Evolutionary conservation across 2,329 filamentous ascomycete genomes (phyloP), one percentile per base, ranked within the genome.

Genomic region (Eutypella sp.): DNA sequence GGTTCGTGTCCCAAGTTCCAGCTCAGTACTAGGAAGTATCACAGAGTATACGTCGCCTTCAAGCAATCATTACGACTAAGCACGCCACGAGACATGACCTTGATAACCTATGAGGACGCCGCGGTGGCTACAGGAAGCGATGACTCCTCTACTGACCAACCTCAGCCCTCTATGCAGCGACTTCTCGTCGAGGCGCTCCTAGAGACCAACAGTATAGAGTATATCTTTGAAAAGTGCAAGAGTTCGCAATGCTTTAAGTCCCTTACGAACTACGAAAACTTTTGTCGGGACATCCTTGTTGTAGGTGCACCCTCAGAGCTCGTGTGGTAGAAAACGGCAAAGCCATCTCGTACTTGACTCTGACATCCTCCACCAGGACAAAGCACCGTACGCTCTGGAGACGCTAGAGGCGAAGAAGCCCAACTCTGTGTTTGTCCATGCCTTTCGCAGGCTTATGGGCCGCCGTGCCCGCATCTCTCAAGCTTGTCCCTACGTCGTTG

Each of bases 131-230:
- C 33, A 8, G 33, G 33, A 24, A 33, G 16, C 31, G 24, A 23
- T 8, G 18, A 16, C 18, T 13, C 44, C 19, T 24, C 24, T 40
- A 13, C 23, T 6, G 15, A 38, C 19, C 41, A n/a, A 34, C 46
- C 37, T 20, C 44, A 42, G 10, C 23, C 58, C n/a, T 53, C 52
- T 23, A 19, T 63, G 25, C 54, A 55, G 24, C 50, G 51, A 10
- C 47, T 87, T 11, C 83, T 84, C 0, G 82, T 78, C 57, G 85
- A 88, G 63, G n/a, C n/a, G n/a, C n/a, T n/a, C n/a, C n/a, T 75
- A 7, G 67, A 68, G 6, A 65, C 71, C 45, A 69, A 88, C 29
- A 69, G 75, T 16, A 65, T 83, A 22, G 72, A 79, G 40, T 81
- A 85, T 52, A 70, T 80, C 33, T 73, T 81, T 47, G 70, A 76